phyloP scores from a whole-genome alignment of 2,329 filamentous ascomycete genomes.

The Colletotrichum shisoi region DNA sequence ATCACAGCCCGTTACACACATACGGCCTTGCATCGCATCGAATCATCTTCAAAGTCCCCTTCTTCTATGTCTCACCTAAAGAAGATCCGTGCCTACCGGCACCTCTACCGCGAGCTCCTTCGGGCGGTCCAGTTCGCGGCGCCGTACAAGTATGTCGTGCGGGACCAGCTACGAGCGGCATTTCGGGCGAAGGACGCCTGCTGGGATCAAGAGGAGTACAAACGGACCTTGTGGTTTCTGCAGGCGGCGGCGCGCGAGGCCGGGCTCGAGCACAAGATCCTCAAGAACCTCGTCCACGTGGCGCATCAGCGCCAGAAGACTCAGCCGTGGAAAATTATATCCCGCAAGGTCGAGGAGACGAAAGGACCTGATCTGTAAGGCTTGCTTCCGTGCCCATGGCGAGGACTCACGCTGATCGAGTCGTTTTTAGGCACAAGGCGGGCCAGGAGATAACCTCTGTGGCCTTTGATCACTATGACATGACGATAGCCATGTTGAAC shows the following conservation, averaged over 20 bases:
- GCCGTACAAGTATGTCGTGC: slow-evolving; percentile 70
- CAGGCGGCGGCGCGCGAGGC: slow-evolving; percentile 67
- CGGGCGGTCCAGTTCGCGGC: slow-evolving; percentile 75
- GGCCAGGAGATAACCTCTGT: slow-evolving; percentile 41
- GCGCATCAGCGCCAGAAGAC: slow-evolving; percentile 46
- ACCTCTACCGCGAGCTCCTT: slow-evolving; percentile 72
- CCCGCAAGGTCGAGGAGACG: slow-evolving; percentile 6
- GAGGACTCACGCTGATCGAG: not conserved
- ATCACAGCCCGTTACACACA: too few relatives aligned
- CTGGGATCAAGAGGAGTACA: slow-evolving; percentile 62
- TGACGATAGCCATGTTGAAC: slow-evolving; percentile 76
- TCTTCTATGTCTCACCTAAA: slow-evolving; percentile 50
- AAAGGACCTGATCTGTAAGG: slow-evolving; percentile 40
- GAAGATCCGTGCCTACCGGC: slow-evolving; percentile 72
- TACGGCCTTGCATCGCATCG: not conserved
- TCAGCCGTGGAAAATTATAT: slow-evolving; percentile 44
- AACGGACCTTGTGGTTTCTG: slow-evolving; percentile 75
- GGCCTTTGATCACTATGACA: slow-evolving; percentile 69
- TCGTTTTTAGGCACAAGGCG: not conserved
- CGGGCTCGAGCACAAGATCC: slow-evolving; percentile 75
- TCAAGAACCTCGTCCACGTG: slow-evolving; percentile 71
- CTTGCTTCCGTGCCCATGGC: not conserved
- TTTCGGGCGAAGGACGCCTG: slow-evolving; percentile 61
- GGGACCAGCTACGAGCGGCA: slow-evolving; percentile 65
- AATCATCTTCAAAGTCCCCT: not conserved